Evolutionary conservation across 2,329 filamentous ascomycete species (phyloP).

Genomic region (Chaetomium sp.): DNA sequence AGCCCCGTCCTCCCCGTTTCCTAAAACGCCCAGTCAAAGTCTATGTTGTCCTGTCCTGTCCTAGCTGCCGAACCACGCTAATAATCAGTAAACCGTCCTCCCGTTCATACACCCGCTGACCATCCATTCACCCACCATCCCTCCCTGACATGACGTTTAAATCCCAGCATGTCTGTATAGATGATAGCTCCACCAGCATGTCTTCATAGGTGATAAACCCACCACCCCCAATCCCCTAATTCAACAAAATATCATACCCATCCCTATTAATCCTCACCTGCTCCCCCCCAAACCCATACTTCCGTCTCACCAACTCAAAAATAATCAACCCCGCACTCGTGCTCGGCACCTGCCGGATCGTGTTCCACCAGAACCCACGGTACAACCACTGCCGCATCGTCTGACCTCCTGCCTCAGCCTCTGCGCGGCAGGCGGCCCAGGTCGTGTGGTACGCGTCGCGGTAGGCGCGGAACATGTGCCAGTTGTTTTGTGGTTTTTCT

Average conservation of each 20-base stretch:
- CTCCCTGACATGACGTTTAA: neutral
- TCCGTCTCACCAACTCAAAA: conserved; percentile 68
- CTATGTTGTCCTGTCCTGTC: no score
- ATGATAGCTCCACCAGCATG: neutral
- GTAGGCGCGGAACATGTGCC: conserved; percentile 57
- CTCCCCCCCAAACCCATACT: conserved; percentile 59
- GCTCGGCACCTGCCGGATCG: conserved; percentile 67
- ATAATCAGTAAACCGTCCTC: no score
- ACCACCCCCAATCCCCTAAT: conserved; percentile 24
- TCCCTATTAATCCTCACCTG: conserved; percentile 60
- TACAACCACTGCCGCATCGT: conserved; percentile 60
- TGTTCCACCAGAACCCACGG: conserved; percentile 64
- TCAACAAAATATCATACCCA: conserved; percentile 64
- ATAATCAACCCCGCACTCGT: conserved; percentile 72
- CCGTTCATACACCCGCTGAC: neutral
- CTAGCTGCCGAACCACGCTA: no score
- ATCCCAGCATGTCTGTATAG: neutral
- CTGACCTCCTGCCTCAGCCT: conserved; percentile 50
- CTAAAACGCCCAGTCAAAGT: no score
- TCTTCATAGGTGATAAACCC: neutral
- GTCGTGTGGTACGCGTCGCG: conserved; percentile 67
- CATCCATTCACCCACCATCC: neutral
- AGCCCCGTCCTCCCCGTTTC: no score
- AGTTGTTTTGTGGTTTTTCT: conserved; percentile 17
- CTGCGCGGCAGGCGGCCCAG: conserved; percentile 50